Evolutionary conservation across 23 red algal species (phyloP), one percentile per base, ranked within the genome.

Genomic region (Gracilaria caudata): DNA sequence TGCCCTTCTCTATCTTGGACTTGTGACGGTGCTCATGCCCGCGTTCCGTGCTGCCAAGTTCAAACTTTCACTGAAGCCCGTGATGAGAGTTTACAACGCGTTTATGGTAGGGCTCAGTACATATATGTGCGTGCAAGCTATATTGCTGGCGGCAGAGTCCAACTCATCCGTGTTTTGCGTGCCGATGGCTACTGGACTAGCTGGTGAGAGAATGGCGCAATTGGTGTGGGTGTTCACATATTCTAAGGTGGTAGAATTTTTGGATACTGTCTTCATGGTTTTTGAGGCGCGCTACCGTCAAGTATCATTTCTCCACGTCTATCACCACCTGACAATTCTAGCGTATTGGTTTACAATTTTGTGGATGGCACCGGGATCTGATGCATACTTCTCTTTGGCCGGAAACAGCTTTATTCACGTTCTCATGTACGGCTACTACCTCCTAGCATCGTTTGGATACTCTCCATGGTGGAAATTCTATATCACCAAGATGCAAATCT

Each of bases 261-360:
- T 90, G 64, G 93, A 95, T 53, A 83, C 93, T 17, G 60, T 95
- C 45, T 90, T 90, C 68, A 95, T 95, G 93, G 77, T 90, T n/a
- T 68, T 95, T n/a, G 93, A 95, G 56, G 86, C 77, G n/a, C 77
- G 93, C 9, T 79, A 53, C 25, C 86, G 93, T 53, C 93, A 95
- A 76, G 68, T 95, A 19, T 75, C 58, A 32, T 90, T 95, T 51
- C 80, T 95, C 35, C 93, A 95, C 58, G 78, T 90, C 26, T 95
- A 95, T 43, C 93, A 95, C 55, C 93, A 95, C 58, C 43, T 95
- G 44, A 81, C 78, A 46, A 95, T 95, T 57, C 54, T 90, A 19
- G 39, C 81, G 12, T 95, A 95, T 64, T 95, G 93, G 93, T 90
- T 87, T 55, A 81, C 86, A 33, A 95, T 90, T 74, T 47, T 80